A percentile compares a stretch with the other conserved stretches of the same genome.
Evolutionary conservation across 345 rosid species (phyloP).

Genomic region (Citrus australasica): DNA sequence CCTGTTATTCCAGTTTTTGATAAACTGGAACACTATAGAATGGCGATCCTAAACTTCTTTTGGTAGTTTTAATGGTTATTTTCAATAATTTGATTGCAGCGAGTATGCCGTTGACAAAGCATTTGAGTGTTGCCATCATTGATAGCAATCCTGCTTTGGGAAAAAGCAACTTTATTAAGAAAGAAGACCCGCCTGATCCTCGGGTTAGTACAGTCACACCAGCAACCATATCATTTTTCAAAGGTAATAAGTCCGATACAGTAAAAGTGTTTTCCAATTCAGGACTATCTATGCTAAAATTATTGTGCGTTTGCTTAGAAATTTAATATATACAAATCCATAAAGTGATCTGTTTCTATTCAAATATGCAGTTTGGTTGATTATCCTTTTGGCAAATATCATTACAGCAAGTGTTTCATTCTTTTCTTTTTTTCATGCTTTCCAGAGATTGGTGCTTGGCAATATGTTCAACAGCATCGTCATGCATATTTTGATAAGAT

Average conservation of each 20-base stretch:
- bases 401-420: neutral
- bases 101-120: conserved; percentile 70
- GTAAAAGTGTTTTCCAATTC: neutral
- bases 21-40: neutral
- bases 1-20: neutral
- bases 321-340: neutral
- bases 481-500: conserved; percentile 93
- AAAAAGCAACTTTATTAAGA: conserved; percentile 41
- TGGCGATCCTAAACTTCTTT: neutral
- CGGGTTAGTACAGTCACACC: conserved; percentile 97
- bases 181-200: conserved; percentile 75
- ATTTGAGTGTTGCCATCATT: conserved; percentile 76
- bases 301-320: neutral
- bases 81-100: conserved; percentile 45
- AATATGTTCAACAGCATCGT: conserved; percentile 68
- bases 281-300: neutral
- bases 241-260: conserved; percentile 43
- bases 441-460: conserved; percentile 93
- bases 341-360: neutral
- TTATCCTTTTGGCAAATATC: neutral
- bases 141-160: conserved; percentile 79
- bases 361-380: neutral
- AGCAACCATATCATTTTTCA: conserved; percentile 70
- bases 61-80: neutral
- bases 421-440: neutral